Percentiles rank a stretch among this genome's conserved stretches.
Evolutionary conservation across 768 basidiomycete species (phyloP).

Genomic region (Phylloporus arenicola): DNA sequence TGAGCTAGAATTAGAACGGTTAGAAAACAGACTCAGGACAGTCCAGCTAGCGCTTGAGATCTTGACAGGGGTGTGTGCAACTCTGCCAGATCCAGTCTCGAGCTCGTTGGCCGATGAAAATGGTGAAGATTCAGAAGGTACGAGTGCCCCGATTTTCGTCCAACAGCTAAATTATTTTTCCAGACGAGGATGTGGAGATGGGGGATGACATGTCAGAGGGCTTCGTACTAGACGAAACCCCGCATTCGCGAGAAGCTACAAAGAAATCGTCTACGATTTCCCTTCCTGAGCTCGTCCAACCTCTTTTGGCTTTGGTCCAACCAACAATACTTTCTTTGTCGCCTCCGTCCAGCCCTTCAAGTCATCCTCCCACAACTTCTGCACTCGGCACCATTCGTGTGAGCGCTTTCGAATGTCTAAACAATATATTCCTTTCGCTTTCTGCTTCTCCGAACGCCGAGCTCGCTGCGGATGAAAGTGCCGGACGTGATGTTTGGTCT

Average conservation of each 20-base stretch:
- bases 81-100: slow-evolving; percentile 69
- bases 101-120: slow-evolving; percentile 30
- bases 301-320: slow-evolving; percentile 62
- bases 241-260: slow-evolving; percentile 16
- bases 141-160: not conserved
- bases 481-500: slow-evolving; percentile 56
- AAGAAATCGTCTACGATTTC: slow-evolving; percentile 30
- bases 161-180: slow-evolving; percentile 31
- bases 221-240: slow-evolving; percentile 21
- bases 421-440: slow-evolving; percentile 80
- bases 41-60: slow-evolving; percentile 84
- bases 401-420: slow-evolving; percentile 82
- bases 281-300: slow-evolving; percentile 59
- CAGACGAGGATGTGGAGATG: slow-evolving; percentile 41
- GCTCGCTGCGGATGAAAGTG: slow-evolving; percentile 41
- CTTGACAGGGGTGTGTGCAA: slow-evolving; percentile 82
- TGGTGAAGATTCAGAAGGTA: slow-evolving; percentile 36
- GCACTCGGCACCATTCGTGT: slow-evolving; percentile 79
- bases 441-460: slow-evolving; percentile 42
- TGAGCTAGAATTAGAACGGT: slow-evolving; percentile 64
- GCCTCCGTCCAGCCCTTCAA: slow-evolving; percentile 59
- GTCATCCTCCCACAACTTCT: slow-evolving; percentile 86
- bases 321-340: slow-evolving; percentile 82
- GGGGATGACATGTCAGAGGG: slow-evolving; percentile 25
- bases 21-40: slow-evolving; percentile 69